A percentile compares a stretch with the other conserved stretches of the same genome.
phyloP scores from a whole-genome alignment of 768 basidiomycete genomes.

The Boletus insuetus region DNA sequence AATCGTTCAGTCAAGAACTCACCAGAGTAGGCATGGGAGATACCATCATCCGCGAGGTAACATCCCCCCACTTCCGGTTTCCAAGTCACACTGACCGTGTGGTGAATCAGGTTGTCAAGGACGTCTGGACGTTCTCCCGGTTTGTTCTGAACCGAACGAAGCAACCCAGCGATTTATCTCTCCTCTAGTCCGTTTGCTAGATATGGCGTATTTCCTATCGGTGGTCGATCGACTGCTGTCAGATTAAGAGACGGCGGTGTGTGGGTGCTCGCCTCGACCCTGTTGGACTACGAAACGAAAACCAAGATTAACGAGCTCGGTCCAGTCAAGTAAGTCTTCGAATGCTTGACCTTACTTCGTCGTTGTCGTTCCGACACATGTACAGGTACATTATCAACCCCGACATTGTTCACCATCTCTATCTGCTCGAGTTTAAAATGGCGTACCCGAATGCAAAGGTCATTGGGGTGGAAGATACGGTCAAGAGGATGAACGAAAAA shows the following conservation, averaged over 20 bases:
- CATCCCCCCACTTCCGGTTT: background rate
- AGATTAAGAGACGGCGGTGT: slow-evolving; percentile 64
- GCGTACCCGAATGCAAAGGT: slow-evolving; percentile 71
- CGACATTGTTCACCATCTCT: slow-evolving; percentile 59
- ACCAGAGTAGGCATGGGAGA: slow-evolving; percentile 29
- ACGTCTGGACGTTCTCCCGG: slow-evolving; percentile 68
- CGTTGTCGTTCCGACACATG: background rate
- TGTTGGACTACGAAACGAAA: slow-evolving; percentile 64
- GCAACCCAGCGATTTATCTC: slow-evolving; percentile 3
- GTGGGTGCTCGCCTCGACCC: slow-evolving; percentile 82
- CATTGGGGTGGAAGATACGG: slow-evolving; percentile 59
- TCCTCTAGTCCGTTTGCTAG: slow-evolving; percentile 60
- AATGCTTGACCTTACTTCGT: background rate
- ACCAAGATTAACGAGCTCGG: slow-evolving; percentile 60
- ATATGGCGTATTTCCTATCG: slow-evolving; percentile 66
- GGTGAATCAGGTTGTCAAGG: slow-evolving; percentile 41
- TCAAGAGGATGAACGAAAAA: slow-evolving; percentile 50
- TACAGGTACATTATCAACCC: slow-evolving; percentile 57
- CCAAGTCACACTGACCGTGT: background rate
- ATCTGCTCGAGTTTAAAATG: slow-evolving; percentile 60
- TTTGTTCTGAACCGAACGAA: slow-evolving; percentile 23
- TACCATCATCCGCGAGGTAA: slow-evolving; percentile 44
- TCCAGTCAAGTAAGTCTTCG: slow-evolving; percentile 51
- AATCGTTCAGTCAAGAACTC: slow-evolving; percentile 3
- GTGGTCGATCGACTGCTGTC: slow-evolving; percentile 82